Evolutionary conservation across 345 rosid species (phyloP).

Genomic region (Lepidium didymum): DNA sequence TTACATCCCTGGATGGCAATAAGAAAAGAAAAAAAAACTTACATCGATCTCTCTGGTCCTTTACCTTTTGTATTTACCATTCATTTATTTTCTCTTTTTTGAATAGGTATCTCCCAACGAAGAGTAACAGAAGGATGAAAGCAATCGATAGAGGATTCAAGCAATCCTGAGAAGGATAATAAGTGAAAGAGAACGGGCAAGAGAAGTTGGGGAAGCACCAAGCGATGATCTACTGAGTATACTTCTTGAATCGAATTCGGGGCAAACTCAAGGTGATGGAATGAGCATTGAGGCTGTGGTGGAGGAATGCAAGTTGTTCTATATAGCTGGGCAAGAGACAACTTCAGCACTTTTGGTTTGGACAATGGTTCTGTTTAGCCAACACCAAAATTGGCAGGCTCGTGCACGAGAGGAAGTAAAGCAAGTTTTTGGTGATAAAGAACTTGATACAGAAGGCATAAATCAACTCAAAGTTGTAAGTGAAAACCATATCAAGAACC

Average conservation of each 20-base stretch:
- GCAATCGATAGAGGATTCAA: background rate
- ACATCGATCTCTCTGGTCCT: too few species aligned
- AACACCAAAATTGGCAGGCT: too few species aligned
- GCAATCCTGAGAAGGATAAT: constrained; percentile 22
- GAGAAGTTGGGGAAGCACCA: constrained; percentile 25
- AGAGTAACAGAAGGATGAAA: constrained; percentile 24
- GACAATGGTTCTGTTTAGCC: too few species aligned
- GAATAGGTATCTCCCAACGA: constrained; percentile 36
- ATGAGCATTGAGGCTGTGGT: constrained; percentile 42
- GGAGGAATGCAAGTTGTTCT: constrained; percentile 65
- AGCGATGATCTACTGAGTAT: constrained; percentile 33
- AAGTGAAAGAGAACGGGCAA: constrained; percentile 24
- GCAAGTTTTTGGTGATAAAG: too few species aligned
- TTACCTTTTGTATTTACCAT: too few species aligned
- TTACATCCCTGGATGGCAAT: constrained; percentile 45
- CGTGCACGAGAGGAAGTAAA: too few species aligned
- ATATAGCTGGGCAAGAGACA: constrained; percentile 30
- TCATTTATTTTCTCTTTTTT: background rate
- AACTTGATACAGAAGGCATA: constrained; percentile 28
- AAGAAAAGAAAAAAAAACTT: constrained; percentile 34
- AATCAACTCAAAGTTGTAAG: constrained; percentile 47
- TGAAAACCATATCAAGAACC: background rate
- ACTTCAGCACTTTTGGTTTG: too few species aligned
- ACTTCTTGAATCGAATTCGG: constrained; percentile 34
- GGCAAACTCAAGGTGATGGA: constrained; percentile 14